Percentiles rank a stretch among this genome's conserved stretches.
Evolutionary conservation across 2,329 filamentous ascomycete genomes (phyloP).

Genomic region (Xylariaceae sp.): DNA sequence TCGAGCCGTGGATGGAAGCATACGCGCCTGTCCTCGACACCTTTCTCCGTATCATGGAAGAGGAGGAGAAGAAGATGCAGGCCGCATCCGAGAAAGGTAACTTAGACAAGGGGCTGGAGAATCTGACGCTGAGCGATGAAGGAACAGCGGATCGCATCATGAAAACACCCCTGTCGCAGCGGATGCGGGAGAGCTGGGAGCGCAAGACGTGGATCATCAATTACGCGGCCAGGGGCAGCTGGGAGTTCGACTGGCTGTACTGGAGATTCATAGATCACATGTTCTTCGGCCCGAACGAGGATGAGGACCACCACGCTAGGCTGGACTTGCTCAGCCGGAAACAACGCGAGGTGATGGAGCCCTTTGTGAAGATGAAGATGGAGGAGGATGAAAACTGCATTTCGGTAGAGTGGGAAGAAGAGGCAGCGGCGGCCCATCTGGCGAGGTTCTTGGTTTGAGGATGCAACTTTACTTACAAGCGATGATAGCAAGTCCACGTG

Average conservation of each 20-base stretch:
- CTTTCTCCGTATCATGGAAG: constrained; percentile 31
- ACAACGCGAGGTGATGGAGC: constrained; percentile 5
- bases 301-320: constrained; percentile 5
- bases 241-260: constrained; percentile 34
- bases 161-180: constrained; percentile 11
- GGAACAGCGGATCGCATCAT: neutral
- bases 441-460: constrained; percentile 2
- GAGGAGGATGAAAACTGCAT: constrained; percentile 1
- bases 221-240: constrained; percentile 33
- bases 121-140: constrained; percentile 22
- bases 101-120: constrained; percentile 1
- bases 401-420: constrained; percentile 5
- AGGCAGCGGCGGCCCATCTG: constrained; percentile 5
- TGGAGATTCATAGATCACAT: constrained; percentile 33
- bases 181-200: constrained; percentile 35
- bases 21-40: constrained; percentile 31
- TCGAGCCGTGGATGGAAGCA: constrained; percentile 26
- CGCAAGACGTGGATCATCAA: constrained; percentile 29
- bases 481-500: too few species aligned
- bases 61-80: constrained; percentile 25
- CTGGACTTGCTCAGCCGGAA: constrained; percentile 5
- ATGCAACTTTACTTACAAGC: too few species aligned
- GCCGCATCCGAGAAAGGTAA: neutral
- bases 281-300: constrained; percentile 27
- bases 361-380: constrained; percentile 8